Percentiles rank a stretch among this genome's conserved stretches.
Evolutionary conservation across 2,329 filamentous ascomycete species (phyloP).

Genomic region (Neonectria sp.): DNA sequence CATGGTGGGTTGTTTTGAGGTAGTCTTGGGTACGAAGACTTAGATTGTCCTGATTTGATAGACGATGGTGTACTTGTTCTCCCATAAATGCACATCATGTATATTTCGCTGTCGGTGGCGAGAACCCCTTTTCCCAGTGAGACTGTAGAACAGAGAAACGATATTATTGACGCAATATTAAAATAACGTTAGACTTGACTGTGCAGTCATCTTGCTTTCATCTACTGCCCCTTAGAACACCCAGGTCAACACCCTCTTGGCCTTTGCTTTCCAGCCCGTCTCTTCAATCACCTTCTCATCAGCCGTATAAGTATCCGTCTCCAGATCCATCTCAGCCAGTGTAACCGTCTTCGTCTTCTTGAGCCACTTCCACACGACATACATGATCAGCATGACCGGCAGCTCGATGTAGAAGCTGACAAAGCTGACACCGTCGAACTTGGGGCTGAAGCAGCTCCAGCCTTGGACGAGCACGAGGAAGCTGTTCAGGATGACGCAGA

Average conservation of each 20-base stretch:
- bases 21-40: not conserved
- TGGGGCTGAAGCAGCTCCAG: constrained; percentile 73
- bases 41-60: not conserved
- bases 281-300: constrained; percentile 45
- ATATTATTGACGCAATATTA: too few relatives aligned
- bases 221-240: constrained; percentile 44
- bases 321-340: constrained; percentile 74
- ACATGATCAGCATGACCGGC: constrained; percentile 74
- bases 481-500: constrained; percentile 69
- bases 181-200: too few relatives aligned
- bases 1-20: not conserved
- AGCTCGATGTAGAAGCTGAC: constrained; percentile 76
- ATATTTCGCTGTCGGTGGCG: not conserved
- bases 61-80: not conserved
- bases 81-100: not conserved
- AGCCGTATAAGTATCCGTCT: constrained; percentile 72
- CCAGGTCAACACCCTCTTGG: constrained; percentile 52
- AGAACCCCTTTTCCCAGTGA: too few relatives aligned
- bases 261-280: constrained; percentile 64
- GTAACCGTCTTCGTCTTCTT: constrained; percentile 73
- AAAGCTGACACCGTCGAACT: constrained; percentile 71
- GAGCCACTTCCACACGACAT: constrained; percentile 78
- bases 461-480: constrained; percentile 76
- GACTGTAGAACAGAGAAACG: not conserved
- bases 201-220: not conserved